These are phyloP conservation scores for Anacardium occidentale DNA, from an alignment of 345 rosid genomes.

Conservation along the genomic window DNA sequence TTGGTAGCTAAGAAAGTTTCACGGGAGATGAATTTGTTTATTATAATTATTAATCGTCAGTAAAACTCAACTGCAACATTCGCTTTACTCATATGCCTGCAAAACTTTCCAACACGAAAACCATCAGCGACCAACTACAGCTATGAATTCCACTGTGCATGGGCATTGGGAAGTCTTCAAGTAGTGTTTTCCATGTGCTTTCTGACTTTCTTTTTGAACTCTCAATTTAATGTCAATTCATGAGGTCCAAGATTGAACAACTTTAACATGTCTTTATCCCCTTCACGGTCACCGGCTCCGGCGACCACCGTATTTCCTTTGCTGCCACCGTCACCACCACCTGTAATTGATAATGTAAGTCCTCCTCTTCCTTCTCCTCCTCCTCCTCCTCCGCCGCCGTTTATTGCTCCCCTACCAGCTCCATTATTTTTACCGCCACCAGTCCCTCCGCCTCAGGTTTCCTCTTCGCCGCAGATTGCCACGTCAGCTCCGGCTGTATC, in stretches of 20 bases:
- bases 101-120: not conserved
- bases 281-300: constrained; percentile 16
- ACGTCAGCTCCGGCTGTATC: constrained; percentile 11
- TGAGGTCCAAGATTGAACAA: no score
- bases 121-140: not conserved
- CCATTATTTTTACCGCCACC: constrained; percentile 11
- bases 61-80: not conserved
- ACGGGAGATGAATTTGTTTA: not conserved
- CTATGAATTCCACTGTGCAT: not conserved
- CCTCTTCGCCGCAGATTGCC: constrained; percentile 18
- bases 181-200: not conserved
- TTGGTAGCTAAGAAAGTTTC: not conserved
- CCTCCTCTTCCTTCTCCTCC: constrained; percentile 12
- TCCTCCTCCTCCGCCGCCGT: no score
- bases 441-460: not conserved
- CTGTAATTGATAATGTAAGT: not conserved
- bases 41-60: no score
- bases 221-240: no score
- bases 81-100: not conserved
- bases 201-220: no score
- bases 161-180: not conserved
- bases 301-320: constrained; percentile 10
- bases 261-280: constrained; percentile 11
- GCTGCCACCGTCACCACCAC: constrained; percentile 12
- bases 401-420: not conserved